Evolutionary conservation across 768 basidiomycete species (phyloP).

Genomic region (Nidularia sp.): DNA sequence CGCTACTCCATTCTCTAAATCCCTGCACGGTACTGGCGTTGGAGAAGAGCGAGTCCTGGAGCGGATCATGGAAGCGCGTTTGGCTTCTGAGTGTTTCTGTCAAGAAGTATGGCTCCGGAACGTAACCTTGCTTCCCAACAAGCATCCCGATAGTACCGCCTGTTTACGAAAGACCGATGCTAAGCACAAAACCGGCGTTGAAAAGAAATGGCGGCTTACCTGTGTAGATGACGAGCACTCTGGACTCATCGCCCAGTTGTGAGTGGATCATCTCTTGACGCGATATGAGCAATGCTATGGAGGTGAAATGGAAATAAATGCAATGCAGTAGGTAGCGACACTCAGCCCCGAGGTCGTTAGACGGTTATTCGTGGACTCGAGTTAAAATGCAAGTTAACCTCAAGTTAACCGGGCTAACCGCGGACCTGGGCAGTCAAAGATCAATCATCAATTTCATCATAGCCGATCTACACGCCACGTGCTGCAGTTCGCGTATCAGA

Average conservation of each 20-base stretch:
- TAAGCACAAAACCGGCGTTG: neutral
- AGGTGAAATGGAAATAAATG: constrained; percentile 7
- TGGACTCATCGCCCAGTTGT: constrained; percentile 59
- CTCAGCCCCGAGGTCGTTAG: too few species aligned
- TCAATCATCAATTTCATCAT: too few species aligned
- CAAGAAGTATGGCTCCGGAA: constrained; percentile 84
- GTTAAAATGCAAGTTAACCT: too few species aligned
- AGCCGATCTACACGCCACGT: too few species aligned
- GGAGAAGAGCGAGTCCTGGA: constrained; percentile 82
- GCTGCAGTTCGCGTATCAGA: too few species aligned
- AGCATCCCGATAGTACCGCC: constrained; percentile 90
- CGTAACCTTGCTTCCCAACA: constrained; percentile 69
- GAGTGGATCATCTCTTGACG: constrained; percentile 42
- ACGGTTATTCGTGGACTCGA: too few species aligned
- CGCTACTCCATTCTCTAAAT: constrained; percentile 70
- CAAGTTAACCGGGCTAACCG: too few species aligned
- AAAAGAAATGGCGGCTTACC: constrained; percentile 23
- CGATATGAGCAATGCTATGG: constrained; percentile 2
- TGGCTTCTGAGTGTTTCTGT: constrained; percentile 81
- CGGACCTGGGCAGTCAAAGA: too few species aligned
- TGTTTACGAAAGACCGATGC: constrained; percentile 7
- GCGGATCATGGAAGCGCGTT: constrained; percentile 87
- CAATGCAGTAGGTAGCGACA: neutral
- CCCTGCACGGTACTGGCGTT: constrained; percentile 75
- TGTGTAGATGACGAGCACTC: constrained; percentile 86